Evolutionary conservation across 805 yeast genomes (phyloP), one percentile per base, ranked within the genome.

Genomic region (Nakazawaea wyomingensis): DNA sequence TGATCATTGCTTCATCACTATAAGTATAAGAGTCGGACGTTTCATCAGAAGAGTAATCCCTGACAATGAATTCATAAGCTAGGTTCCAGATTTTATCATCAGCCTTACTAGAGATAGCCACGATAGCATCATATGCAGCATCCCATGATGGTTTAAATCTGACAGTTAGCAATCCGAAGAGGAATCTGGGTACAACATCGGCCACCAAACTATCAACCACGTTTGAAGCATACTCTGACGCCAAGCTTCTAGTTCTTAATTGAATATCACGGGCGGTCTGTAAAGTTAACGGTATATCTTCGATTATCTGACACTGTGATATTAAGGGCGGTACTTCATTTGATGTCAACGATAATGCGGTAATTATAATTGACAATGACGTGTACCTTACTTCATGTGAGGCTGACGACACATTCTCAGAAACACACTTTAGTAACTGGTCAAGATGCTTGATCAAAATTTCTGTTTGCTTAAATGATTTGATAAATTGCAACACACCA

Each of bases 141-240:
- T 76, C 73, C 96, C 96, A 89, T 11, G 84, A 72, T 1, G 98
- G 98, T 44, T 87, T 84, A 52, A 91, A 88, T 45, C 77, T 75
- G 27, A 80, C 80, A 4, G 87, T 69, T 34, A 90, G 62, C 47
- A 85, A 70, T 27, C 98, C 98, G 50, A 84, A 72, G 30, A 79
- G 43, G 52, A 71, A 78, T 18, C 67, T 69, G 30, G 74, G 65
- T 26, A 76, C 68, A 13, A 71, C 46, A 49, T 60, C 9, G 50
- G 55, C 55, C 7, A 48, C 43, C 10, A 56, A 37, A 1, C 41
- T 50, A 21, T 62, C 64, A 4, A 57, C 37, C 2, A 45, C 18
- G 1, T 13, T 48, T 13, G 58, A 54, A 33, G 62, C 54, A 54
- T 63, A 80, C 3, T 61, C 69, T 5, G 62, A 53, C 1, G 78